Base-by-base conservation (phyloP, 106 monocot species). In the Vanilla planifolia region DNA sequence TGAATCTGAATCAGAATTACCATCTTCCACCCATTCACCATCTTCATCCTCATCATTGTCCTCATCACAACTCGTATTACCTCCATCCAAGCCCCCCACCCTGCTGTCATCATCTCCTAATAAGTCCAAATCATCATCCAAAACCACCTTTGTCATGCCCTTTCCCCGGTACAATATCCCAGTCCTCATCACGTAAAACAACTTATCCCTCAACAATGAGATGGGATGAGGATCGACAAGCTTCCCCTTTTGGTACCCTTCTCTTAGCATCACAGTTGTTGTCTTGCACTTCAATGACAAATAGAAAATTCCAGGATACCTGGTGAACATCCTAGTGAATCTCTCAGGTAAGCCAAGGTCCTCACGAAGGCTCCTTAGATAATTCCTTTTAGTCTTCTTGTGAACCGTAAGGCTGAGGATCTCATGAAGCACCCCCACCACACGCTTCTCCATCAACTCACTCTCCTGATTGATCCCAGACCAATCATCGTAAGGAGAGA, bases 221-320 rank as follows among this genome's bases (percentile, higher is more conserved):
- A 90, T 64, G 0, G 81, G 87, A 30, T 91, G 84, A 24, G 69
- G 87, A 11, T 84, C 84, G 20, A 98, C 87, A 33, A 98, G 73
- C 73, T 82, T 91, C 35, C 96, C 96, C 61, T 64, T 86, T 55
- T 73, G 60, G 53, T 98, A 98, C 17, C 79, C 96, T 63, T 98
- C 96, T 41, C 96, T 68, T 8, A 98, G 74, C 39, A 79, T 64
- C 46, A 98, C 84, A 15, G 96, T 91, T n/a, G 87, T 88, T 7
- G 96, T 98, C 84, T 85, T 98, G 42, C 96, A 91, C 79, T 98
- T 98, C 40, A 98, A 63, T 2, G 96, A 98, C 43, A 91, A 50
- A 59, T 98, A 98, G 64, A 98, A 98, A 6, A 98, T 75, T 42
- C 96, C 96, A 5, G 96, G 96, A 58, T 88, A 98, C 55, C 91